These are phyloP conservation scores for Cronartium quercuum DNA, from an alignment of 1,284 basidiomycete species.

Conservation along the genomic window DNA sequence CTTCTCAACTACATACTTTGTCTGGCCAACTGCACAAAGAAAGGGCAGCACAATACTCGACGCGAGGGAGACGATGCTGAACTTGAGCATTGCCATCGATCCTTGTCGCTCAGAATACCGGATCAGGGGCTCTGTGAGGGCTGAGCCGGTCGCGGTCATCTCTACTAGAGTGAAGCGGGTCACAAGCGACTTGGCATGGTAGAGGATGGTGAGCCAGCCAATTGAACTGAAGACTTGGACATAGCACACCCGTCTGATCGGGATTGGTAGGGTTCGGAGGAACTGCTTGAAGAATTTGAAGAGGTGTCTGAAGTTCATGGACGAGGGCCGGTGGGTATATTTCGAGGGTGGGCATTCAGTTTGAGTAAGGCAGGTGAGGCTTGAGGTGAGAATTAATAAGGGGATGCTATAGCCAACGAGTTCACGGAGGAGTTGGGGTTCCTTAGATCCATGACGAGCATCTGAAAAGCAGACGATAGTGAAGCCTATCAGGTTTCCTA, in stretches of 20 bases:
- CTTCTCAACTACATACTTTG: neutral
- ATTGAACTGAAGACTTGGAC: conserved; percentile 8
- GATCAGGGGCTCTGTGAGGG: neutral
- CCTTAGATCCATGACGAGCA: neutral
- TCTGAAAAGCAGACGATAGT: neutral
- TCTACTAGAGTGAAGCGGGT: conserved; percentile 2
- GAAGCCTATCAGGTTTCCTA: neutral
- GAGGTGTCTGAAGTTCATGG: neutral
- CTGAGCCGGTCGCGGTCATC: neutral
- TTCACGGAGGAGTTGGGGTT: conserved; percentile 3
- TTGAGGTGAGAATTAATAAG: neutral
- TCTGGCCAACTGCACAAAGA: neutral
- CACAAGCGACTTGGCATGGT: conserved; percentile 20
- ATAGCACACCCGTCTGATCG: conserved; percentile 17
- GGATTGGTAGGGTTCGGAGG: conserved; percentile 6
- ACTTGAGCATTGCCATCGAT: conserved; percentile 8
- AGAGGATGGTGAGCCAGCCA: conserved; percentile 20
- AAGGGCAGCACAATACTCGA: neutral
- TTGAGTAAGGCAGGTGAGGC: neutral
- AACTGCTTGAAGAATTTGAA: conserved; percentile 1
- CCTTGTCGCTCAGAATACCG: conserved; percentile 8
- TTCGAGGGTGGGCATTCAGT: neutral
- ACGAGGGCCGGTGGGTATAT: neutral
- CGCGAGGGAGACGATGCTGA: conserved; percentile 12
- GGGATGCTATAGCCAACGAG: neutral